Evolutionary conservation across 176 grass and related monocot species (phyloP), one percentile per base, ranked within the genome.

Genomic region (Triticum dicoccoides): DNA sequence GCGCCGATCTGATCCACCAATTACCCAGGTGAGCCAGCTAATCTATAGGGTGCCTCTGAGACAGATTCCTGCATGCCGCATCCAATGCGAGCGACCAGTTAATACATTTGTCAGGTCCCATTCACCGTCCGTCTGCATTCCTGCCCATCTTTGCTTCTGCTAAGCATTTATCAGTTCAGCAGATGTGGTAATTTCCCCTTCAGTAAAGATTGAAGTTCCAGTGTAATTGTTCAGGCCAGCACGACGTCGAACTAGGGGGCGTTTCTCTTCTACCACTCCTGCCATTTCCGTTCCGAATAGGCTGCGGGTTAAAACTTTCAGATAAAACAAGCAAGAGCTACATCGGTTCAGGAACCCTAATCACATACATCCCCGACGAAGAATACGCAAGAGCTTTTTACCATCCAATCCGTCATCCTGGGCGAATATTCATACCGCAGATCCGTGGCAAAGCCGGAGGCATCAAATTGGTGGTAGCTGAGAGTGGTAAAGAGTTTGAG

Each of bases 401-500:
- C 37, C 20, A 30, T 30, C 42, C 11, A 9, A 76, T 20, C 73
- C 73, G 29, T 6, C 37, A 44, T 76, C 7, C 24, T 47, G 24
- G 47, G 20, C 47, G 51, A 76, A 11, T 10, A 27, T 42, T 20
- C 51, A 54, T 54, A 4, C 11, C 0, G 44, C 11, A 56, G 17
- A 54, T 76, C 73, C 45, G 15, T 5, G 24, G 30, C 45, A 35
- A 20, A 42, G 51, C 81, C 7, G 9, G 67, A 83, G 5, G n/a
- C 49, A 73, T 83, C 81, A 12, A 64, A 45, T 20, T 45, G 54
- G 25, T 21, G 37, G 82, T 64, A 35, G 82, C 18, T 86, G 84
- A n/a, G 17, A 23, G 63, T 21, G 64, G 44, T 69, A 24, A 79
- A 68, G 84, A 59, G 73, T 39, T 39, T 21, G 11, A 56, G 61